Conservation (phyloP, 2,329 filamentous ascomycete genomes). For the Fusarium proliferatum region DNA sequence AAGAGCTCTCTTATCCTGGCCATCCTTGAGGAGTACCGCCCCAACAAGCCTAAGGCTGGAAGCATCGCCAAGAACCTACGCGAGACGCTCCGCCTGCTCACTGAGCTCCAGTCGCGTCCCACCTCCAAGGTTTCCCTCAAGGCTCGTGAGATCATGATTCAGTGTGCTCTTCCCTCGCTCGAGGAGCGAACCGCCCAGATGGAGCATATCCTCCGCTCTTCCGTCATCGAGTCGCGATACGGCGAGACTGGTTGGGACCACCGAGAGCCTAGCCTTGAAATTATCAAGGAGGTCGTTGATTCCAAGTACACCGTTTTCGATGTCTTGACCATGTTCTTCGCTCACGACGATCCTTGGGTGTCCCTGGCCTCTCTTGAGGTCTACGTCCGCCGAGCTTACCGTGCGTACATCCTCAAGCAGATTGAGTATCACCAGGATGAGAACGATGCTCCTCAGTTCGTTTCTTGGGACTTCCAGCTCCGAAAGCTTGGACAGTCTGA, state of each 20-base stretch:
- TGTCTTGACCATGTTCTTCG: conserved; percentile 94
- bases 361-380: conserved; percentile 93
- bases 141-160: conserved; percentile 96
- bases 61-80: conserved; percentile 91
- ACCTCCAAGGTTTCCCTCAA: conserved; percentile 98
- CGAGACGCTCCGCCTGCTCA: conserved; percentile 82
- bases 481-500: conserved; percentile 93
- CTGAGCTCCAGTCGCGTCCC: conserved; percentile 79
- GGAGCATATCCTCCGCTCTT: conserved; percentile 97
- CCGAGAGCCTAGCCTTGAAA: conserved; percentile 86
- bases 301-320: conserved; percentile 99
- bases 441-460: conserved; percentile 72
- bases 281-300: conserved; percentile 98
- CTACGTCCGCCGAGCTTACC: conserved; percentile 95
- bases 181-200: conserved; percentile 96
- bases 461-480: conserved; percentile 96
- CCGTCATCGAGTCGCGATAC: conserved; percentile 96
- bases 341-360: conserved; percentile 93
- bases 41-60: conserved; percentile 90
- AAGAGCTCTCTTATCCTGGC: conserved; percentile 96
- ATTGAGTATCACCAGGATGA: conserved; percentile 92
- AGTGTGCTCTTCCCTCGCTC: conserved; percentile 93
- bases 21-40: conserved; percentile 92
- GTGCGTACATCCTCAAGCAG: conserved; percentile 90
- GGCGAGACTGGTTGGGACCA: conserved; percentile 98